Conservation (phyloP, 1,284 basidiomycete species). For the Puccinia brachypodii region DNA sequence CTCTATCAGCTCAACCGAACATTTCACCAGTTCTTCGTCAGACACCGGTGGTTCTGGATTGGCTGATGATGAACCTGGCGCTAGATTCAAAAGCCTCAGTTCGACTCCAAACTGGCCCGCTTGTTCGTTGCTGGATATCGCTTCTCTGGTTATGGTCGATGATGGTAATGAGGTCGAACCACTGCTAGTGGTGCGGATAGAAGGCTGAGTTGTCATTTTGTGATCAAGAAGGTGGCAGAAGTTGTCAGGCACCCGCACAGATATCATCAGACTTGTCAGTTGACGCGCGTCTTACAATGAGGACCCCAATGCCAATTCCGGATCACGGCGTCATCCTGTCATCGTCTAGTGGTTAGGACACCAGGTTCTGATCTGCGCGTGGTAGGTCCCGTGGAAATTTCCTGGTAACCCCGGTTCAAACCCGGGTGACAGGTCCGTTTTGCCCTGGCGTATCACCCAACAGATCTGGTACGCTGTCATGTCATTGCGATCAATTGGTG, state of each 20-base stretch:
- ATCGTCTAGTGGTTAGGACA: conserved; percentile 49
- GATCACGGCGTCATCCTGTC: conserved; percentile 14
- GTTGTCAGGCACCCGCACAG: no score
- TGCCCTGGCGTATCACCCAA: no score
- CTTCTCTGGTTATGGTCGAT: not conserved
- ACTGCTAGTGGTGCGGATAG: not conserved
- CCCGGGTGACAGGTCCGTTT: conserved; percentile 44
- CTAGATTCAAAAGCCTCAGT: conserved; percentile 5
- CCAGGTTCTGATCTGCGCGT: conserved; percentile 46
- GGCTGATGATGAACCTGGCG: not conserved
- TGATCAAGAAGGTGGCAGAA: no score
- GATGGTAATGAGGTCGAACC: no score
- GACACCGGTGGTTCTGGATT: not conserved
- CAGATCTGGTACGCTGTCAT: no score
- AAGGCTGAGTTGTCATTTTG: not conserved
- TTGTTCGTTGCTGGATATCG: not conserved
- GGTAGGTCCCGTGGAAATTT: not conserved
- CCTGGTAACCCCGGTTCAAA: conserved; percentile 48
- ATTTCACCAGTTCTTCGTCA: not conserved
- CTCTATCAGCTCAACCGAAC: not conserved
- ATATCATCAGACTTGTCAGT: no score
- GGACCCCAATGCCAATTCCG: no score
- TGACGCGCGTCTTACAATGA: no score
- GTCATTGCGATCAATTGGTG: no score
- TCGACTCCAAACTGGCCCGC: not conserved